Evolutionary conservation across 306 rosid genomes (phyloP).

Genomic region (Cucurbita ficifolia): DNA sequence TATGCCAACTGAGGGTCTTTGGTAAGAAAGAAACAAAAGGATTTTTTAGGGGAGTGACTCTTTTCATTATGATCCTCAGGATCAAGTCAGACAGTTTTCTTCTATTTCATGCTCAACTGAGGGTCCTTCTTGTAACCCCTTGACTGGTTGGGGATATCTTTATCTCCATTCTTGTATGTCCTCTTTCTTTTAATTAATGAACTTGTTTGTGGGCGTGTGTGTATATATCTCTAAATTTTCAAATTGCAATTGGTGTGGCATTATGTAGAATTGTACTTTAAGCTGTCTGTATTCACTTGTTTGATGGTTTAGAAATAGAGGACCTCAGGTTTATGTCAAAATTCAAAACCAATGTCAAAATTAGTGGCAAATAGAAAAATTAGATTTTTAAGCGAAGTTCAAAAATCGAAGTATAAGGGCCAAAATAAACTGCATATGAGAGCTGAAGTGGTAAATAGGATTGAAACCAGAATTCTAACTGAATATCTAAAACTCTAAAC

Average conservation of each 20-base stretch:
- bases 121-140: neutral
- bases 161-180: neutral
- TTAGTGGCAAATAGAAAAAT: neutral
- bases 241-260: neutral
- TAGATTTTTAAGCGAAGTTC: neutral
- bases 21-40: neutral
- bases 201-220: neutral
- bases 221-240: neutral
- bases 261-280: neutral
- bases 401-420: neutral
- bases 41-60: neutral
- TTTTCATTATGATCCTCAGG: neutral
- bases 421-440: neutral
- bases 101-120: neutral
- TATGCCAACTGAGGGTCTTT: neutral
- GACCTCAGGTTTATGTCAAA: neutral
- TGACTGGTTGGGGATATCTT: neutral
- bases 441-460: neutral
- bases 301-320: neutral
- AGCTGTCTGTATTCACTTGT: neutral
- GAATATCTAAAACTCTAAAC: neutral
- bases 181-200: neutral
- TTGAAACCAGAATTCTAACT: neutral
- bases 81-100: neutral
- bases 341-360: neutral